These are phyloP conservation scores for Dictyostelium intermedium DNA, from an alignment of 78 protist genomes.

Conservation along the genomic window DNA sequence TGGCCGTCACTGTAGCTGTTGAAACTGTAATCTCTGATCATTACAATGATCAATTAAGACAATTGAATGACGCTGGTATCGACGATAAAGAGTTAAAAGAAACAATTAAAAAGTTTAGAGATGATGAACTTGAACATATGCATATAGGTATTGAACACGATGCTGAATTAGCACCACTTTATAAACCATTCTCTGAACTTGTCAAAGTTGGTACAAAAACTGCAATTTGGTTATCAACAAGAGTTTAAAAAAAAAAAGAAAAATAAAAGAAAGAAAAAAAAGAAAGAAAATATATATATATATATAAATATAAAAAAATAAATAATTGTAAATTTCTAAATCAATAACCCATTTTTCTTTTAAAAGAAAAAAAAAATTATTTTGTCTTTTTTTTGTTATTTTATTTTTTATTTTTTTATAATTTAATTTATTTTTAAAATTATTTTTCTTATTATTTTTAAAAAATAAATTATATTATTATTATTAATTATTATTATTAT, in stretches of 20 bases:
- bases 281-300: too few species aligned
- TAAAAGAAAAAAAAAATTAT: too few species aligned
- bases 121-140: constrained; percentile 88
- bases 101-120: constrained; percentile 81
- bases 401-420: too few species aligned
- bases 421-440: too few species aligned
- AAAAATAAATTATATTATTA: too few species aligned
- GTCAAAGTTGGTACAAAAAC: constrained; percentile 74
- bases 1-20: constrained; percentile 91
- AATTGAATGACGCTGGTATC: constrained; percentile 40
- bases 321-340: not conserved
- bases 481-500: not conserved
- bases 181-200: constrained; percentile 62
- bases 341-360: not conserved
- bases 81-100: constrained; percentile 61
- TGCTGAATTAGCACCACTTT: constrained; percentile 83
- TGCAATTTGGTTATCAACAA: constrained; percentile 76
- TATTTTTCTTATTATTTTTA: too few species aligned
- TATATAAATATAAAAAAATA: not conserved
- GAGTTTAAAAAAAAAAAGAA: constrained; percentile 32
- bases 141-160: constrained; percentile 84
- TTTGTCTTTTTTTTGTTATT: too few species aligned
- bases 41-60: constrained; percentile 88
- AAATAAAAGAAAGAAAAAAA: too few species aligned
- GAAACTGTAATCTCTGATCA: constrained; percentile 89